Evolutionary conservation across 2,329 filamentous ascomycete species (phyloP), one percentile per base, ranked within the genome.

Genomic region (Paramyrothecium sp.): DNA sequence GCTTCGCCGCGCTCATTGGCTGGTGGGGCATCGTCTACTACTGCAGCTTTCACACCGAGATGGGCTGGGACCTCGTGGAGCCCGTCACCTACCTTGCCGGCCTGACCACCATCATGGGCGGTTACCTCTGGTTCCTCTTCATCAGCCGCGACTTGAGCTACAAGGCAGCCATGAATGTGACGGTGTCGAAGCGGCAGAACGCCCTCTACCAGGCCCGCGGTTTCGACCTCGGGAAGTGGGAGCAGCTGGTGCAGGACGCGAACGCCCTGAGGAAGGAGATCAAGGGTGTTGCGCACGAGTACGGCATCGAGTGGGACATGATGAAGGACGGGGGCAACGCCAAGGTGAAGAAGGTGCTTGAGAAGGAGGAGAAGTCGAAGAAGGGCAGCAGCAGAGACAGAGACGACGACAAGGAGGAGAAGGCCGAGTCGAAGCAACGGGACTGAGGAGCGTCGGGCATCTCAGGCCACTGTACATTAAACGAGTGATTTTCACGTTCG

Each of bases 121-220:
- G 92, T 63, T 97, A 97, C 68, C 79, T 96, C 55, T 97, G 92
- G 91, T 97, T 97, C 71, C 78, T 97, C 13, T 96, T 93, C 74
- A 91, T 97, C 77, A 96, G 93, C 75, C 86, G 90, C 20, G 92
- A 97, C 73, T 87, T 96, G 12, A 91, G 86, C 62, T 97, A 97
- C 78, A 88, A 90, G 63, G 89, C 89, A 2, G 92, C 93, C 26
- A 86, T 97, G 76, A 93, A 96, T 70, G 82, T 96, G 55, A 97
- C 93, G 7, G 89, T 97, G 41, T 91, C 86, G 41, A 82, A 87
- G 38, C 84, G 92, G 5, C 92, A 96, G 73, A 82, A 84, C 55
- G 85, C 87, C 54, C 78, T 97, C 12, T 97, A 97, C 70, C 81
- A 89, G 63, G 77, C 81, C 48, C 85, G 86, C 12, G 91, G 91